These are phyloP conservation scores for Thelephora ganbajun DNA, from an alignment of 768 basidiomycete species.

Conservation along the genomic window DNA sequence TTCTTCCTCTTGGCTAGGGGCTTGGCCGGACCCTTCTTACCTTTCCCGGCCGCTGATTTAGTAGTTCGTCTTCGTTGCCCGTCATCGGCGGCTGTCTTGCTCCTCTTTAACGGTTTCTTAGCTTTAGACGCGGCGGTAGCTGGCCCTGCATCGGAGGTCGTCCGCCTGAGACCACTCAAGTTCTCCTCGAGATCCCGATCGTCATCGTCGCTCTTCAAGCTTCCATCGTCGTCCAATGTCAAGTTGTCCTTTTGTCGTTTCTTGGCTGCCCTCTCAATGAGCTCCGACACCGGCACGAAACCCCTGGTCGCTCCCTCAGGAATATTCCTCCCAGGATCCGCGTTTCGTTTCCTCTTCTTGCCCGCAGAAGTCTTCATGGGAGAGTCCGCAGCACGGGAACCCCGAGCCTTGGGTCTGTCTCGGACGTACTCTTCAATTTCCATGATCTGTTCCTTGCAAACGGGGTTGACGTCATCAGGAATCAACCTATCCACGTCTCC, in stretches of 20 bases:
- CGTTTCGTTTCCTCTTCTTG: conserved; percentile 59
- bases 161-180: conserved; percentile 32
- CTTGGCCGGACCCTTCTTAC: too few species aligned
- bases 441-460: conserved; percentile 70
- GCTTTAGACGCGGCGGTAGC: conserved; percentile 24
- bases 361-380: conserved; percentile 15
- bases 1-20: too few species aligned
- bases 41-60: background rate
- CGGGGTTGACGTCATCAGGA: conserved; percentile 63
- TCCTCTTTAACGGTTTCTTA: conserved; percentile 20
- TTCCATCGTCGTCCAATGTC: conserved; percentile 25
- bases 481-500: conserved; percentile 83
- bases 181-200: conserved; percentile 57
- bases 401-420: conserved; percentile 21
- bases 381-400: conserved; percentile 16
- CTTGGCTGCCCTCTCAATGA: conserved; percentile 42
- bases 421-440: conserved; percentile 61
- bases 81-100: conserved; percentile 2
- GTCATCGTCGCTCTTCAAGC: conserved; percentile 50
- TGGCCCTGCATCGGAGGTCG: conserved; percentile 20
- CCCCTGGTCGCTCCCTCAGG: conserved; percentile 57
- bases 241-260: conserved; percentile 23
- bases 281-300: conserved; percentile 56
- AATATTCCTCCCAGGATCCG: conserved; percentile 54
- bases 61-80: conserved; percentile 1